Conservation (phyloP, 1,284 basidiomycete genomes). For the Neonothopanus nambi region DNA sequence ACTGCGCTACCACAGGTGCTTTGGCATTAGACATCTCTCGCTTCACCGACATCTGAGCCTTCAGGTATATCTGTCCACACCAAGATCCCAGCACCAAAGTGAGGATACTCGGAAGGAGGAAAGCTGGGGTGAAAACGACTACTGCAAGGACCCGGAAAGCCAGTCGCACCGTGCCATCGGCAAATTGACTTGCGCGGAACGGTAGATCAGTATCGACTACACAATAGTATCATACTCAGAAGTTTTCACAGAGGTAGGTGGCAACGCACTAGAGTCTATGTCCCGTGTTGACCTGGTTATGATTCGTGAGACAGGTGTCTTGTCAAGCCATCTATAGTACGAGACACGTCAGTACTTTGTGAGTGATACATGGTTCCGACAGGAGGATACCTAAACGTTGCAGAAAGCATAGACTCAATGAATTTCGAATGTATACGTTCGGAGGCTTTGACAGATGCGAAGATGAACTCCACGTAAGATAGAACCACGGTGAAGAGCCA, state of each 20-base stretch:
- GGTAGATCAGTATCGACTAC: conserved; percentile 2
- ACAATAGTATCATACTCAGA: conserved; percentile 6
- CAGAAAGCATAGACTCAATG: conserved; percentile 13
- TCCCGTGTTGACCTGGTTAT: conserved; percentile 59
- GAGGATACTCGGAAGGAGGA: conserved; percentile 25
- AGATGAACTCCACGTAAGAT: background rate
- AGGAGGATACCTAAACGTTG: conserved; percentile 40
- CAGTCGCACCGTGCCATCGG: conserved; percentile 32
- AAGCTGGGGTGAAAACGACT: conserved; percentile 33
- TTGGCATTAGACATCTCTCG: conserved; percentile 72
- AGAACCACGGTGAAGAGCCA: conserved; percentile 26
- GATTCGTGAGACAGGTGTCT: conserved; percentile 54
- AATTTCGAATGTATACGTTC: conserved; percentile 46
- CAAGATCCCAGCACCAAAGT: conserved; percentile 39
- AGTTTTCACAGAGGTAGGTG: background rate
- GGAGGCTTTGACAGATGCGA: conserved; percentile 33
- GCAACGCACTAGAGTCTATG: conserved; percentile 29
- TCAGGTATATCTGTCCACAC: conserved; percentile 47
- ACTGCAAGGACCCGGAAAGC: conserved; percentile 39
- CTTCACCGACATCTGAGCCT: conserved; percentile 22
- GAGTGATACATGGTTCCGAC: conserved; percentile 44
- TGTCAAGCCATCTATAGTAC: conserved; percentile 47
- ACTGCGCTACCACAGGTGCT: conserved; percentile 55
- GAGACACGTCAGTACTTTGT: conserved; percentile 39
- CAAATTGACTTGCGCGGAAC: conserved; percentile 33